These are phyloP conservation scores for Lantana camara DNA, from an alignment of 257 asterid species.

Conservation along the genomic window DNA sequence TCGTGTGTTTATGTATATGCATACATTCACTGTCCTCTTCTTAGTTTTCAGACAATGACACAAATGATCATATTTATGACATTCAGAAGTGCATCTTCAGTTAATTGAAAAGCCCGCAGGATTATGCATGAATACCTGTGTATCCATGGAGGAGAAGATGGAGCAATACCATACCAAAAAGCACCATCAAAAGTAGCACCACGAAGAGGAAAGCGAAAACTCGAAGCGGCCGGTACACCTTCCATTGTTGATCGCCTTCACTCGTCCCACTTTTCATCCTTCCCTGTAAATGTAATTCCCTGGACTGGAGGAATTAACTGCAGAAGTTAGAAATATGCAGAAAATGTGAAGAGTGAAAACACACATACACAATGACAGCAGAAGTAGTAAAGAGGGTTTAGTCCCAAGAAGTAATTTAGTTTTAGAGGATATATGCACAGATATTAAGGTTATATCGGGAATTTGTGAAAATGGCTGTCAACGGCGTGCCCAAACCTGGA, in stretches of 20 bases:
- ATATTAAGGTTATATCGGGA: neutral
- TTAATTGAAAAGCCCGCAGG: too few relatives aligned
- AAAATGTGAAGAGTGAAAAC: neutral
- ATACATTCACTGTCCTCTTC: neutral
- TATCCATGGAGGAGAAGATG: neutral
- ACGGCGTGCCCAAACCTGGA: neutral
- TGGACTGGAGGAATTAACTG: conserved; percentile 1
- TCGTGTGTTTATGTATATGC: too few relatives aligned
- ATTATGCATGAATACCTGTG: too few relatives aligned
- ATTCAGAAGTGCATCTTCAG: too few relatives aligned
- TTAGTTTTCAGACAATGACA: too few relatives aligned
- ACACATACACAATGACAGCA: neutral
- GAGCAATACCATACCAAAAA: conserved; percentile 29
- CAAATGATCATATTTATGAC: too few relatives aligned
- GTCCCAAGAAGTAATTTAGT: neutral
- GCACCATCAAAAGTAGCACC: conserved; percentile 30
- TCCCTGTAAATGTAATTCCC: neutral
- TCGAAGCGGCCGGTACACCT: conserved; percentile 10
- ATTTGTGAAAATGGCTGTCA: neutral
- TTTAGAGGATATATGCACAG: neutral
- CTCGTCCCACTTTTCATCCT: conserved; percentile 12
- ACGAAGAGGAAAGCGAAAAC: conserved; percentile 23
- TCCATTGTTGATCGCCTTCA: conserved; percentile 13
- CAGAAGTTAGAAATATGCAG: neutral
- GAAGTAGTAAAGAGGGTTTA: neutral